Evolutionary conservation across 495 filamentous ascomycete species (phyloP).

Genomic region (Penicillium antarcticum): DNA sequence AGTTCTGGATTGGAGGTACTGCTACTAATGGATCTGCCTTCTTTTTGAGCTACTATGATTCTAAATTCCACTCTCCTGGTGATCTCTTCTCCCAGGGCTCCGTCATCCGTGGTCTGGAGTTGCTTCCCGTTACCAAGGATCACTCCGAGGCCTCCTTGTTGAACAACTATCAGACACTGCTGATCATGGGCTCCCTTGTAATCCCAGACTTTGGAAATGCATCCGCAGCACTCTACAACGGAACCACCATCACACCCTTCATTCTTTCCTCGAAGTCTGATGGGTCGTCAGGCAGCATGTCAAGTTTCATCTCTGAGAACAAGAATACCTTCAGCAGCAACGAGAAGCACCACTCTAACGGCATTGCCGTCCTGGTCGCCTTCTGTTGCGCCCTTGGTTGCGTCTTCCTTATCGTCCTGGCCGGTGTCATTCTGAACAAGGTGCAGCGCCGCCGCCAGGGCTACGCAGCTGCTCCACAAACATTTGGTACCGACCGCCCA

Average conservation of each 20-base stretch:
- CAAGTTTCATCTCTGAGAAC: constrained; percentile 73
- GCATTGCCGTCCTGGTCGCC: constrained; percentile 87
- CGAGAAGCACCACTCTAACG: constrained; percentile 65
- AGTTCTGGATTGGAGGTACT: constrained; percentile 77
- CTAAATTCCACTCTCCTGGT: constrained; percentile 54
- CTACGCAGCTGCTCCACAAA: constrained; percentile 76
- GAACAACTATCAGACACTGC: constrained; percentile 62
- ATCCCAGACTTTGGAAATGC: constrained; percentile 75
- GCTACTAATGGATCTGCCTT: constrained; percentile 65
- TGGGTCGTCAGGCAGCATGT: constrained; percentile 66
- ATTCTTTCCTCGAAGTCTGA: constrained; percentile 66
- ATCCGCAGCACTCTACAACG: constrained; percentile 86
- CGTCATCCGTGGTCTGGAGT: constrained; percentile 71
- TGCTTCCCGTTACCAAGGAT: constrained; percentile 63
- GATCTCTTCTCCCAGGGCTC: constrained; percentile 60
- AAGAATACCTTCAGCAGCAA: constrained; percentile 57
- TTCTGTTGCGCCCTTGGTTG: constrained; percentile 84
- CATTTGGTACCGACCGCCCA: constrained; percentile 64
- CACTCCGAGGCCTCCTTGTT: constrained; percentile 67
- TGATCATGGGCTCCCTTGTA: constrained; percentile 76
- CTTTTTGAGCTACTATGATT: constrained; percentile 72
- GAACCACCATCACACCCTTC: constrained; percentile 72
- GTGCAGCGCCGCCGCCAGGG: constrained; percentile 81
- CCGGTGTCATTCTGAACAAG: constrained; percentile 79
- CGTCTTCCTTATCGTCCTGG: constrained; percentile 82